phyloP scores from a whole-genome alignment of 495 filamentous ascomycete species.

The Aspergillus egyptiacus region DNA sequence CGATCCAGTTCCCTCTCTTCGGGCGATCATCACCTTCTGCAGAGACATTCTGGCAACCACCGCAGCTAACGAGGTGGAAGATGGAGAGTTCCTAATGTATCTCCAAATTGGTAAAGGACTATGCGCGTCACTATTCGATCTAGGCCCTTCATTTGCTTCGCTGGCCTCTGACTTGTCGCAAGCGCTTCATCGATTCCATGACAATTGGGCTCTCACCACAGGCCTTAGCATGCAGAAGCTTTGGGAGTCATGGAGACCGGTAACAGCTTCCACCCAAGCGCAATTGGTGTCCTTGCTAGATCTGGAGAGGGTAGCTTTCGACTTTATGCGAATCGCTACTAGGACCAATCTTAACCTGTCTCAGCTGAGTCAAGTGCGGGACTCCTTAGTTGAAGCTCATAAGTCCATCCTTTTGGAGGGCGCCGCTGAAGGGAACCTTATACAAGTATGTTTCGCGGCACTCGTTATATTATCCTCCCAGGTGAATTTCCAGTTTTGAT shows the following conservation, averaged over 20 bases:
- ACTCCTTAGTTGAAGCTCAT: conserved; percentile 41
- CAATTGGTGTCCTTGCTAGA: conserved; percentile 48
- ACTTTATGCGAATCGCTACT: conserved; percentile 59
- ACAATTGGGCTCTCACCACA: conserved; percentile 55
- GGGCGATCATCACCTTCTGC: conserved; percentile 50
- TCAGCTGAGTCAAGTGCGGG: conserved; percentile 34
- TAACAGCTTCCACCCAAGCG: conserved; percentile 47
- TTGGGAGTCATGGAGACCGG: conserved; percentile 68
- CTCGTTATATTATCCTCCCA: not conserved
- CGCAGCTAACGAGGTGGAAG: conserved; percentile 41
- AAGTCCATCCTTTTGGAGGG: conserved; percentile 35
- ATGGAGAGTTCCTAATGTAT: conserved; percentile 52
- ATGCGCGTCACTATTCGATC: conserved; percentile 25
- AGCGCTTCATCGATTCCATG: conserved; percentile 43
- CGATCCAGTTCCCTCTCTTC: conserved; percentile 31
- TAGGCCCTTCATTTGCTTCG: conserved; percentile 21
- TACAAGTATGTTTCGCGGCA: conserved; percentile 21
- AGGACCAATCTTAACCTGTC: conserved; percentile 38
- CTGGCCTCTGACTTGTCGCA: conserved; percentile 33
- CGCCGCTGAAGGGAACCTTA: conserved; percentile 32
- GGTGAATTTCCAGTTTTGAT: not conserved
- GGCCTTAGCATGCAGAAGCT: conserved; percentile 81
- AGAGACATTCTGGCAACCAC: conserved; percentile 49
- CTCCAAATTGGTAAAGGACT: conserved; percentile 40
- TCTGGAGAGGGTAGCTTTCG: conserved; percentile 62